Base-by-base conservation (phyloP, 768 basidiomycete genomes). In the Pleurotus cornucopiae region DNA sequence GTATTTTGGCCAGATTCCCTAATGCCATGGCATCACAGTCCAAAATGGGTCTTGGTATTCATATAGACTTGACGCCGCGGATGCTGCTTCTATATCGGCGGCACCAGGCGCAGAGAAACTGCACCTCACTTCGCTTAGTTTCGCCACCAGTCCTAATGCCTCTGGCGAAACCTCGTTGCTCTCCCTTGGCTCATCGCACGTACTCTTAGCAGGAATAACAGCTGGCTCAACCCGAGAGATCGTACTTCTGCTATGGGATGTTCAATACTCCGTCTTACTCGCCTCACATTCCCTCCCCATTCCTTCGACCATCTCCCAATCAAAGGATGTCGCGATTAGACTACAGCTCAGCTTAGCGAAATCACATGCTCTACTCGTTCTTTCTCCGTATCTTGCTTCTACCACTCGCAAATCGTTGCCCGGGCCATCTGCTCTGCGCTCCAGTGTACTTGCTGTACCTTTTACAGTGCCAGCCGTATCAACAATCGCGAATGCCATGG, bases 261-360 rank as follows among this genome's bases (percentile, higher is more conserved):
- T 88, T 18, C 83, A 83, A 57, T 89, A 84, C 60, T 81, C 81
- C 14, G 80, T 87, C 34, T 69, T 88, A 20, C 73, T 89, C n/a
- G 72, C 83, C 2, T 74, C 77, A 4, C 76, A 84, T 39, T 64
- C 69, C 6, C 68, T 86, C 41, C 66, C 83, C 1, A 64, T 83
- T 12, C 83, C 87, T 0, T 69, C 78, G 1, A 63, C 74, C 18
- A 57, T 82, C 13, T 61, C 71, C 0, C 56, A 66, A 48, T 64
- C 67, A 2, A 62, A 70, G 25, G 62, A 63, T 21, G 49, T 67
- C 16, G 59, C 64, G 14, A 66, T 80, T 41, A 45, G 59, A 3
- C 59, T 76, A 11, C 58, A 61, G 6, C 67, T 78, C 7, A 60
- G 70, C 5, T 57, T 63, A 4, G 68, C 77, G 23, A 62, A 71